These are phyloP conservation scores for Sinapis alba DNA, from an alignment of 441 rosid genomes.

Conservation along the genomic window DNA sequence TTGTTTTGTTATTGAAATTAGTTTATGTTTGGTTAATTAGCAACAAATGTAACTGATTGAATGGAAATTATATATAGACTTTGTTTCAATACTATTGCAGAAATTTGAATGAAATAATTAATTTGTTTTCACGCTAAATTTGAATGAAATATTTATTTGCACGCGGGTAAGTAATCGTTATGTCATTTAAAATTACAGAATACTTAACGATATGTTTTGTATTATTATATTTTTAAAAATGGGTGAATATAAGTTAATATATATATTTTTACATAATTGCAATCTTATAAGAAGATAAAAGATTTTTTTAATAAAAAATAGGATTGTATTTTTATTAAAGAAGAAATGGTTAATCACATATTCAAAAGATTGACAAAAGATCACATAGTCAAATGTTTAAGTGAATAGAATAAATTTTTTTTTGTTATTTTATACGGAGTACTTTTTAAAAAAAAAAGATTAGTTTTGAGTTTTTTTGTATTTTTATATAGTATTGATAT, in stretches of 20 bases:
- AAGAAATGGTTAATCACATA: neutral
- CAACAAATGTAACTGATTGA: neutral
- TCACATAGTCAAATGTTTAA: neutral
- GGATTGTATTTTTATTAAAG: too few species aligned
- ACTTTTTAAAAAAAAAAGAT: too few species aligned
- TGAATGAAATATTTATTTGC: neutral
- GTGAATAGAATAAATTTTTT: neutral
- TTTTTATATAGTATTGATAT: neutral
- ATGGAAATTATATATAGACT: neutral
- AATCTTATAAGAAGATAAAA: neutral
- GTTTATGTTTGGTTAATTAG: neutral
- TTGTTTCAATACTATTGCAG: neutral
- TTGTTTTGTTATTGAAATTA: neutral
- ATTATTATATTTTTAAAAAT: too few species aligned
- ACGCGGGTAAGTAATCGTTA: neutral
- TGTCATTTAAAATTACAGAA: neutral
- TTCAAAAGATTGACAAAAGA: neutral
- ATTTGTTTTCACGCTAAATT: neutral
- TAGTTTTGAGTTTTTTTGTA: too few species aligned
- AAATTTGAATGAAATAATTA: neutral
- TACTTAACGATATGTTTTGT: too few species aligned
- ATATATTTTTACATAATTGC: too few species aligned
- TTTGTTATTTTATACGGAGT: too few species aligned
- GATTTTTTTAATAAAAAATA: too few species aligned
- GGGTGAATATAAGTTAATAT: neutral